These are phyloP conservation scores for Fusarium chaquense DNA, from an alignment of 2,329 filamentous ascomycete genomes.

Conservation along the genomic window DNA sequence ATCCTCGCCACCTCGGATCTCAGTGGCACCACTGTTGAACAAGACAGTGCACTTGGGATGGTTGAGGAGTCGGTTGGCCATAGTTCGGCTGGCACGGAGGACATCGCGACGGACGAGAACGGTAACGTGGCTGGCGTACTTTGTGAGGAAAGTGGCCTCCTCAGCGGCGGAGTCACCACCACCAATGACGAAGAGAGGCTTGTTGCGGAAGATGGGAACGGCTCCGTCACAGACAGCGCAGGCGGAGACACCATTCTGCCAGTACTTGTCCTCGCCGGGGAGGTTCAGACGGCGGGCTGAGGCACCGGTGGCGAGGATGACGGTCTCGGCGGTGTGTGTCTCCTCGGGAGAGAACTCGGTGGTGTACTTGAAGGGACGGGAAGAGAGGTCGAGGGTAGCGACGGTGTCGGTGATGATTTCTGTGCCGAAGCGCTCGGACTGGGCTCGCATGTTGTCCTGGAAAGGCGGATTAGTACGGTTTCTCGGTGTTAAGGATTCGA, in stretches of 20 bases:
- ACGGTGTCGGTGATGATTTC: constrained; percentile 94
- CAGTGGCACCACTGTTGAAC: constrained; percentile 84
- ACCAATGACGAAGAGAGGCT: constrained; percentile 94
- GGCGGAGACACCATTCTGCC: constrained; percentile 96
- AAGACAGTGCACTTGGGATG: constrained; percentile 92
- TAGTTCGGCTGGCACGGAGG: constrained; percentile 89
- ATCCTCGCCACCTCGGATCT: constrained; percentile 87
- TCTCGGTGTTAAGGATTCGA: neutral
- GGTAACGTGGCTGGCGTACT: constrained; percentile 95
- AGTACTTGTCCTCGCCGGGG: constrained; percentile 92
- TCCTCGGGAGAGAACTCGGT: constrained; percentile 88
- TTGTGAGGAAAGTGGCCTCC: constrained; percentile 96
- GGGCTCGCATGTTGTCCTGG: constrained; percentile 87
- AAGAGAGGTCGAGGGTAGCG: constrained; percentile 84
- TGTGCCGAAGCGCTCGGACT: constrained; percentile 93
- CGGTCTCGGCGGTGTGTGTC: constrained; percentile 86
- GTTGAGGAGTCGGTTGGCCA: constrained; percentile 84
- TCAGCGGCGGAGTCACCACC: constrained; percentile 97
- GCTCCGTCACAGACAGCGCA: constrained; percentile 98
- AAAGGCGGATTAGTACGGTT: constrained; percentile 20
- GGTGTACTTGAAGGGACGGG: constrained; percentile 91
- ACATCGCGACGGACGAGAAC: constrained; percentile 91
- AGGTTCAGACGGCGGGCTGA: constrained; percentile 87
- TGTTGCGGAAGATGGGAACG: constrained; percentile 96
- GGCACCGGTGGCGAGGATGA: constrained; percentile 96